Evolutionary conservation across 2,329 filamentous ascomycete genomes (phyloP), one percentile per base, ranked within the genome.

Genomic region (Ophiocordyceps robertsii): DNA sequence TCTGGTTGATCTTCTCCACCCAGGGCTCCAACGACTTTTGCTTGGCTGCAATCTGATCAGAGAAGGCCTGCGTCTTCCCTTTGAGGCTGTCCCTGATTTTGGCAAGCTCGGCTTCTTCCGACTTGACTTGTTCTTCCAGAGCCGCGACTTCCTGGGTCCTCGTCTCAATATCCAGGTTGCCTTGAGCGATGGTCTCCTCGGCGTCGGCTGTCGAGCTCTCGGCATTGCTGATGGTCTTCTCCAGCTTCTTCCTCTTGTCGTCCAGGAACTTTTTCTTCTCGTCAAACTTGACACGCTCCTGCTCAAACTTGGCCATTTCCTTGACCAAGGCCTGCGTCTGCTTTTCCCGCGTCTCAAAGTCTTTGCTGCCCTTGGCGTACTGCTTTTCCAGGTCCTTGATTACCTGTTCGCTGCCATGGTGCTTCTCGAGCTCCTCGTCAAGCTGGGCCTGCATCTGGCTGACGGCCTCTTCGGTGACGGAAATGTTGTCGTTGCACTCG

Each of bases 1-100:
- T 96, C 57, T 95, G 83, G 60, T 92, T 95, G 66, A 98, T 90
- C 64, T 92, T 96, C 50, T 88, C 88, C 52, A 83, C 89, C 92
- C 92, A 98, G 0, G 92, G 92, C 63, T 96, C 90, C 11, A 98
- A 70, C 1, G 86, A 82, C 63, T 93, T 95, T 56, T 98, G 92
- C 64, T 95, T 95, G 5, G 72, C 73, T 0, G 88, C 80, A 51
- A 98, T 96, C 56, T 95, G 75, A 52, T 98, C 88, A 0, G 90
- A 96, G 47, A 95, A 84, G 7, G 79, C 83, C 58, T 96, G 89
- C 0, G 92, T 98, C 66, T 98, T 98, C 54, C 90, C 90, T 56
- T 95, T 95, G 8, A 98, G 70, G 46, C 76, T 78, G 19, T 95
- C 87, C 43, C 90, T 80, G 49, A 98, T 92, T n/a, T 66, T 72